These are phyloP conservation scores for Casuarina equisetifolia DNA, from an alignment of 306 rosid genomes.

Conservation along the genomic window DNA sequence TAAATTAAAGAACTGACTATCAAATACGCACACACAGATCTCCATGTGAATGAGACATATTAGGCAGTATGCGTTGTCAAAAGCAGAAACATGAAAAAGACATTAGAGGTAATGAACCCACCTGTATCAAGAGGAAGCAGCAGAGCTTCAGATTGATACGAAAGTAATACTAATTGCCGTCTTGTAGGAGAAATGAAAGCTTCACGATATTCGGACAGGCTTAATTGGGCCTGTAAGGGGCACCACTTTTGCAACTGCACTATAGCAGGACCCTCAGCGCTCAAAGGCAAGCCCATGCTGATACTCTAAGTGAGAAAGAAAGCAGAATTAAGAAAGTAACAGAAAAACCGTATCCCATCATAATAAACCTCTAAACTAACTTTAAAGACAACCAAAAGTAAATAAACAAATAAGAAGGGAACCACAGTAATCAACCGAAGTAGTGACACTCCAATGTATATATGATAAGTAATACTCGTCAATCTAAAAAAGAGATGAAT, in stretches of 20 bases:
- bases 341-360: background rate
- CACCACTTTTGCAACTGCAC: conserved; percentile 80
- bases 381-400: background rate
- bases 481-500: background rate
- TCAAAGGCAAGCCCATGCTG: conserved; percentile 52
- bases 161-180: conserved; percentile 60
- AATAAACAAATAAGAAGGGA: background rate
- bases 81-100: conserved; percentile 8
- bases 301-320: conserved; percentile 37
- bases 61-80: conserved; percentile 4
- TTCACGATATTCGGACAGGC: conserved; percentile 70
- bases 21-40: conserved; percentile 5
- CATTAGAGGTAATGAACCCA: conserved; percentile 17
- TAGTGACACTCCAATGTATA: background rate
- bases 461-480: background rate
- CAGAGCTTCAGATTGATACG: conserved; percentile 69
- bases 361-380: conserved; percentile 14
- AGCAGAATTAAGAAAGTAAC: conserved; percentile 21
- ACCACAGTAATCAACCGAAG: background rate
- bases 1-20: background rate
- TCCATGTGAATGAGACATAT: background rate
- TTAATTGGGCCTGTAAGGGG: conserved; percentile 46
- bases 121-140: conserved; percentile 75
- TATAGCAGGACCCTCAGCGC: conserved; percentile 58
- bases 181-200: conserved; percentile 91